phyloP scores from a whole-genome alignment of 805 yeast genomes.

The Ogataea degrootiae region DNA sequence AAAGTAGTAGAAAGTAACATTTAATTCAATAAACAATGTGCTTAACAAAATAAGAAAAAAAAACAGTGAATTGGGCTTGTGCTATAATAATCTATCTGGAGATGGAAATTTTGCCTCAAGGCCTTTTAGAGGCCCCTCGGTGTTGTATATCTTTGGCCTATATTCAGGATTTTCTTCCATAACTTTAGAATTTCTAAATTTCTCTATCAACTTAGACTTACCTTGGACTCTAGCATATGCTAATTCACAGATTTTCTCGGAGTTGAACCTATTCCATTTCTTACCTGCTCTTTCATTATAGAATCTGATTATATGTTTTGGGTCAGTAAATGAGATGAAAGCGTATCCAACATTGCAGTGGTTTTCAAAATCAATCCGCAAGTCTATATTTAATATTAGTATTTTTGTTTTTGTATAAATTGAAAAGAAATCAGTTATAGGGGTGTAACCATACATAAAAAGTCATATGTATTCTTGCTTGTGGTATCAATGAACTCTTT shows the following conservation, averaged over 20 bases:
- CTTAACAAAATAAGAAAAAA: too few relatives aligned
- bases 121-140: slow-evolving; percentile 40
- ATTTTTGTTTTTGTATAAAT: neutral
- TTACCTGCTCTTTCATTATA: slow-evolving; percentile 42
- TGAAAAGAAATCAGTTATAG: neutral
- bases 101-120: slow-evolving; percentile 38
- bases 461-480: slow-evolving; percentile 33
- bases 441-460: slow-evolving; percentile 31
- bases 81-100: slow-evolving; percentile 19
- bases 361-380: slow-evolving; percentile 48
- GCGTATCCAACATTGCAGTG: slow-evolving; percentile 56
- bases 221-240: slow-evolving; percentile 53
- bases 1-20: too few relatives aligned
- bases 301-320: slow-evolving; percentile 40
- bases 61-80: neutral
- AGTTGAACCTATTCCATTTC: slow-evolving; percentile 43
- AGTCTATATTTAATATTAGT: slow-evolving; percentile 24
- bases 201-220: slow-evolving; percentile 37
- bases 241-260: slow-evolving; percentile 46
- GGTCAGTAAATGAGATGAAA: slow-evolving; percentile 43
- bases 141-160: slow-evolving; percentile 43
- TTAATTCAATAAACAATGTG: too few relatives aligned
- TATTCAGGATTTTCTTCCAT: slow-evolving; percentile 41
- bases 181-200: slow-evolving; percentile 46
- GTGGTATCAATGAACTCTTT: slow-evolving; percentile 43